Evolutionary conservation across 768 basidiomycete species (phyloP), one percentile per base, ranked within the genome.

Genomic region (Xerocomellus amylosporus): DNA sequence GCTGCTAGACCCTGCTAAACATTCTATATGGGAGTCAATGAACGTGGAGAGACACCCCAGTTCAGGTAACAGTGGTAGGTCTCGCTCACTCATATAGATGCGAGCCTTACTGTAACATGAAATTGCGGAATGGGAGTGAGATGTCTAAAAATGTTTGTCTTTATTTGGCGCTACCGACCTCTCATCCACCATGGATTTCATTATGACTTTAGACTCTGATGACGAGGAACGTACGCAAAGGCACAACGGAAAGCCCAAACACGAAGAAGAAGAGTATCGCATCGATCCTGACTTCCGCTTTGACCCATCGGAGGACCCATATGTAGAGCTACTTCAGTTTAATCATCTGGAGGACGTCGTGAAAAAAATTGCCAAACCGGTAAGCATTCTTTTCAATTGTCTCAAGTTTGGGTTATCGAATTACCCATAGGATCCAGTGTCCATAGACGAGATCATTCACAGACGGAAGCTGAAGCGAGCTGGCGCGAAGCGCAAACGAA

Each of bases 391-490:
- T 61, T 59, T 36, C 45, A 54, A 48, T 30, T 36, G 4, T 8
- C 47, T 26, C 31, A 31, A 20, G 17, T 39, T 42, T 40, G 31
- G 10, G 33, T 52, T 31, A 57, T 36, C 56, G 50, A 49, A 59
- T 39, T 48, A 36, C 37, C 54, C 24, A 51, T 58, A 91, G 87
- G 74, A 81, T 67, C 86, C 86, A n/a, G 83, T 96, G 49, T 91
- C 87, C 42, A 86, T 98, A 10, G 89, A 96, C 69, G 92, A 96
- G 64, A 95, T 98, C 56, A 95, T 98, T 69, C 85, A 86, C 47
- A 81, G 87, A 53, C 79, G 85, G 63, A 80, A 76, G 65, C 63
- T 85, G 53, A 59, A 70, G 58, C 62, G 58, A 33, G 60, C 65
- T 28, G 71, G 73, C 49, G 69, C 74, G 9, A 90, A 93, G 65